Evolutionary conservation across 1,284 basidiomycete species (phyloP), one percentile per base, ranked within the genome.

Genomic region (Cryptococcus sp.): DNA sequence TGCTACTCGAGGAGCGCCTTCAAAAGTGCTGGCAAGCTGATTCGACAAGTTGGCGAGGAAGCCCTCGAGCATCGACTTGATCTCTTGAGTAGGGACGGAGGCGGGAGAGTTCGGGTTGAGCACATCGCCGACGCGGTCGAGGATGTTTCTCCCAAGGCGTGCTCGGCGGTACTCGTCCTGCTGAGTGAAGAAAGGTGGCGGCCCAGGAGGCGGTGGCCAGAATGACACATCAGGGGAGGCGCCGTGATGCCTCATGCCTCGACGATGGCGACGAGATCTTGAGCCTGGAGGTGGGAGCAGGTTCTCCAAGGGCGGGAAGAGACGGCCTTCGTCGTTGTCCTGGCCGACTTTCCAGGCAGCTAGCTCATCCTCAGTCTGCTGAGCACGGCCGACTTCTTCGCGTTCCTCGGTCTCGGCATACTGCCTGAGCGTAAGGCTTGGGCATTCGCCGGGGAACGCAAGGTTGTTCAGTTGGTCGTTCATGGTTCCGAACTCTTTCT

Each of bases 31-130:
- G 5, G 72, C 71, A 20, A 79, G 69, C 60, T 79, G 77, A 41
- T 71, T 71, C n/a, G 74, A 67, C 50, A 79, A 63, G 62, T 79
- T 75, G 52, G 62, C 63, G 13, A 79, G 64, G 71, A 79, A 79
- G 5, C 66, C 63, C 54, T 79, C 77, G 23, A 78, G 69, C 50
- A 77, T 69, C 5, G 66, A 57, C 55, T 74, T 75, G 50, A 79
- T 66, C 53, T 79, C 77, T 20, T 72, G 68, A 1, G 71, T 67
- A 19, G 72, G 70, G 15, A 67, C 56, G 35, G 67, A 54, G 0
- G 62, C 57, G 5, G 58, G 48, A 8, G 42, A 49, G 50, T 51
- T 45, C 15, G 67, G 60, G 44, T 64, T 67, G 47, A 67, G 60
- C 19, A 61, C 62, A 45, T 70, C 69, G 39, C 57, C 59, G 27